These are phyloP conservation scores for Boletellus emodensis DNA, from an alignment of 768 basidiomycete genomes.

Conservation along the genomic window DNA sequence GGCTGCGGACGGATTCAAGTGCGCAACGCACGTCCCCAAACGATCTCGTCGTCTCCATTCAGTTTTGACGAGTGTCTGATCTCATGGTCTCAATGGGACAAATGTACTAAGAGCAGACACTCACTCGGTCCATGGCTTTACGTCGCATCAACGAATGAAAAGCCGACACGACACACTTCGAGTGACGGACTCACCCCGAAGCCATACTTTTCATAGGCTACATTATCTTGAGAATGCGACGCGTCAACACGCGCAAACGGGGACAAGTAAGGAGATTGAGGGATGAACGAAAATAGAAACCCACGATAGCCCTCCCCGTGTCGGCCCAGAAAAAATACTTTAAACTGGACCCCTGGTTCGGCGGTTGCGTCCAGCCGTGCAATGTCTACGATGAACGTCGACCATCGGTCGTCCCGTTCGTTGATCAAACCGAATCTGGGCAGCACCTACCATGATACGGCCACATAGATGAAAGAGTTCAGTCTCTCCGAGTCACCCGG, in stretches of 20 bases:
- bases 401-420: constrained; percentile 48
- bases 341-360: constrained; percentile 29
- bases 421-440: constrained; percentile 36
- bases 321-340: constrained; percentile 61
- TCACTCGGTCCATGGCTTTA: background rate
- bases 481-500: too few species aligned
- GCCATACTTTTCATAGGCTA: constrained; percentile 65
- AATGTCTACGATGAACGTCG: constrained; percentile 38
- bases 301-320: constrained; percentile 60
- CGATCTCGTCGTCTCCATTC: constrained; percentile 58
- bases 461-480: background rate
- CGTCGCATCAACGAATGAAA: background rate
- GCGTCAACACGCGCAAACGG: background rate
- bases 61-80: constrained; percentile 59
- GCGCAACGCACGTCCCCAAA: constrained; percentile 65
- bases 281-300: background rate
- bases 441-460: constrained; percentile 10
- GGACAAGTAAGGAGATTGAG: too few species aligned
- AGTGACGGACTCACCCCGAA: constrained; percentile 30
- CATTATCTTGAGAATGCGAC: constrained; percentile 50
- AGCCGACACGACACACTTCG: too few species aligned
- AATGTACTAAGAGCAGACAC: background rate
- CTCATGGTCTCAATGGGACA: background rate
- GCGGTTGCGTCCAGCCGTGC: constrained; percentile 29
- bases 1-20: background rate